Evolutionary conservation across 2,329 filamentous ascomycete genomes (phyloP), one percentile per base, ranked within the genome.

Genomic region (Exophiala sp.): DNA sequence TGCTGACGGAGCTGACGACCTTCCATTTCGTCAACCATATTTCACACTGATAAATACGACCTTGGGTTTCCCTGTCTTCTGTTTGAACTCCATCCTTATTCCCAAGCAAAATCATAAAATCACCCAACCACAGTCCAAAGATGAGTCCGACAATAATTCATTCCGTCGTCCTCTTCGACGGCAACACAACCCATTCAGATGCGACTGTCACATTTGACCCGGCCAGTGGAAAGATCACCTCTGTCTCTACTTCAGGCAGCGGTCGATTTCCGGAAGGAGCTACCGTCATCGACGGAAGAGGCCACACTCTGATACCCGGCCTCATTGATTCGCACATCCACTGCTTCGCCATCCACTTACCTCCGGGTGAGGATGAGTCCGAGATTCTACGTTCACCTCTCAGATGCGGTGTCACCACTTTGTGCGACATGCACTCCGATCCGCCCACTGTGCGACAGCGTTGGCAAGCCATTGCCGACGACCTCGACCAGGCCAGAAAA

Each of bases 261-360:
- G 18, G 7, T 33, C 47, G 42, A n/a, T 33, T 48, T 16, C 58
- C 58, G n/a, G 18, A 39, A 5, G 58, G 54, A 6, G 58, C 62
- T 11, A 57, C 50, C 6, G 47, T 61, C 11, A 62, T 63, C 43
- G 58, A 63, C 36, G 62, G 62, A 16, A 42, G 41, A 14, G 62
- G 60, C 10, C 59, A 61, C 43, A 64, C 58, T 39, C 51, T 64
- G 18, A 42, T 64, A 29, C 62, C 62, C 21, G 62, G 62, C 8
- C 45, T 64, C 16, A 64, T 64, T 43, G 62, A 64, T 14, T 57
- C 62, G 14, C 62, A 64, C 44, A 57, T 61, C 24, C 62, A 64
- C 49, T 47, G 51, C 34, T 40, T 61, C 34, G 50, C 16, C 10
- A 41, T 62, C 5, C 62, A 63, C 43, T 46, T 62, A 16, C 55